A percentile compares a stretch with the other conserved stretches of the same genome.
Evolutionary conservation across 192 early-diverging fungal genomes (phyloP).

Genomic region (Mortierella hygrophila): DNA sequence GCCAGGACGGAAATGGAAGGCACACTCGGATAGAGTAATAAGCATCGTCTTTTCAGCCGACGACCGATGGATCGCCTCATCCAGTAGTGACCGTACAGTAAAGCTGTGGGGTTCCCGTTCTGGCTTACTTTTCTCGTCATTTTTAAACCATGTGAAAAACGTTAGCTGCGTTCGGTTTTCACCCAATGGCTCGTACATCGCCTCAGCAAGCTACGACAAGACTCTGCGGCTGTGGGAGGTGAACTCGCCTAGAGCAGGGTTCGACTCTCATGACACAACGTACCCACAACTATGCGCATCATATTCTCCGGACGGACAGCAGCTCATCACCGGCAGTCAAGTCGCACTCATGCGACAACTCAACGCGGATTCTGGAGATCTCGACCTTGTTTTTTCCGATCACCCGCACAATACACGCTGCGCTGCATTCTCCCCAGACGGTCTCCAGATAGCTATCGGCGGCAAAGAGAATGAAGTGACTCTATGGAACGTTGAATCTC

Average conservation of each 20-base stretch:
- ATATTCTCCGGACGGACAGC: slow-evolving; percentile 9
- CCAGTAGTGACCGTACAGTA: background rate
- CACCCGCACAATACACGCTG: background rate
- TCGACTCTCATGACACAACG: too few species aligned
- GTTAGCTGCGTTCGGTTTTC: background rate
- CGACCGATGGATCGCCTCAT: too few species aligned
- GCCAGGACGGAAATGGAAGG: background rate
- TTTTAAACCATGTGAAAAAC: background rate
- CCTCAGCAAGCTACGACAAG: background rate
- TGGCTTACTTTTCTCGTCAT: background rate
- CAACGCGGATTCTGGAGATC: background rate
- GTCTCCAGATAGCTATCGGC: background rate
- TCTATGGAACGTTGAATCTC: background rate
- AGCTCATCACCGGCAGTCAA: background rate
- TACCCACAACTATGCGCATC: background rate
- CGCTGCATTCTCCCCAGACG: background rate
- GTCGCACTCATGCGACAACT: background rate
- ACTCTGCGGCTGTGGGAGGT: background rate
- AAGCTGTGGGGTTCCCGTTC: background rate
- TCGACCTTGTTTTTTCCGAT: background rate
- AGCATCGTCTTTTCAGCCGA: too few species aligned
- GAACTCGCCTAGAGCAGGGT: background rate
- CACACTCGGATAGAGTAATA: too few species aligned
- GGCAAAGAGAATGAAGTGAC: background rate
- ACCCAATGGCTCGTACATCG: background rate